These are phyloP conservation scores for Aspergillus jensenii DNA, from an alignment of 2,329 filamentous ascomycete species.

Conservation along the genomic window DNA sequence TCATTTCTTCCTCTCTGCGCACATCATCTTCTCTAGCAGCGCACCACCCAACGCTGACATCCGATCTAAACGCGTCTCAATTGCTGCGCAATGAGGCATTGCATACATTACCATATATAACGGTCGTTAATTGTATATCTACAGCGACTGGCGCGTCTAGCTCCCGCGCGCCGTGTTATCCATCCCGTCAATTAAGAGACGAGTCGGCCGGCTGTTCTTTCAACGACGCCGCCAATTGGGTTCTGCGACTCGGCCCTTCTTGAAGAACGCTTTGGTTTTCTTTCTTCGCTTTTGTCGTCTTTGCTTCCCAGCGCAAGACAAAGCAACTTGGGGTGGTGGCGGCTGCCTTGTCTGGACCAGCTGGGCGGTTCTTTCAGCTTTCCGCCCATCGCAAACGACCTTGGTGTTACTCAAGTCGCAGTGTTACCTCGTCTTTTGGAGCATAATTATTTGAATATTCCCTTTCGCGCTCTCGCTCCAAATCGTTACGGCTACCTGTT, in stretches of 20 bases:
- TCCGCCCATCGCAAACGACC: neutral
- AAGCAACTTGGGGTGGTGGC: slow-evolving; percentile 3
- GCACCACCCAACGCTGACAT: neutral
- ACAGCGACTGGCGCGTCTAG: neutral
- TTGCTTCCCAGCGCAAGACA: neutral
- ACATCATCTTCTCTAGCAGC: neutral
- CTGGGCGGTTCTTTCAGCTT: neutral
- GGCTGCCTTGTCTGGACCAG: slow-evolving; percentile 4
- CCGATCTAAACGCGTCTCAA: neutral
- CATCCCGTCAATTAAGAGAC: neutral
- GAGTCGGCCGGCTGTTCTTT: neutral
- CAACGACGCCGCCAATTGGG: neutral
- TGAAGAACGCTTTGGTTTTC: neutral
- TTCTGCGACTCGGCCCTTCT: neutral
- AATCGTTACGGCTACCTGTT: neutral
- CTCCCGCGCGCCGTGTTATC: neutral
- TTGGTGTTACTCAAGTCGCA: neutral
- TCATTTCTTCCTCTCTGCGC: neutral
- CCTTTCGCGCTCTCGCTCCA: neutral
- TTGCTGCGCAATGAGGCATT: neutral
- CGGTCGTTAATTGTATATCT: neutral
- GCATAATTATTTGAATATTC: slow-evolving; percentile 4
- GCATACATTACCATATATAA: neutral
- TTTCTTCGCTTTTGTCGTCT: neutral
- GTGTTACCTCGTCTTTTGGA: neutral